Evolutionary conservation across 2,329 filamentous ascomycete genomes (phyloP).

Genomic region (Verticillium zaregamsianum): DNA sequence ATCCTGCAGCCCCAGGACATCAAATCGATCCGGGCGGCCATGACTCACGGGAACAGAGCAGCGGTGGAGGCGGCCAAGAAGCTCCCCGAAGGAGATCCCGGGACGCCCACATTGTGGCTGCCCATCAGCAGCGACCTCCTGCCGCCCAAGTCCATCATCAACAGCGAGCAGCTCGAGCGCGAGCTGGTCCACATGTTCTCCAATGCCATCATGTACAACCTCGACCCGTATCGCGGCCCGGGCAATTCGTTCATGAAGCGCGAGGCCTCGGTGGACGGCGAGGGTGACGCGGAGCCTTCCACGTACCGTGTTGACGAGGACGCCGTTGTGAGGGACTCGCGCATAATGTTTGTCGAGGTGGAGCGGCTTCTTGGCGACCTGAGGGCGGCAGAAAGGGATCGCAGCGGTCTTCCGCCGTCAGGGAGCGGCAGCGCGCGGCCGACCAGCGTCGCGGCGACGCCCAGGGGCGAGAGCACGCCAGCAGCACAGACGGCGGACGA

Average conservation of each 20-base stretch:
- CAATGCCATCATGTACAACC: constrained; percentile 98
- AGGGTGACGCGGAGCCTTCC: background rate
- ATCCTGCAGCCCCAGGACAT: constrained; percentile 74
- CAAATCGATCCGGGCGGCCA: constrained; percentile 71
- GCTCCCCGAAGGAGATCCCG: constrained; percentile 56
- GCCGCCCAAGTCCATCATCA: constrained; percentile 86
- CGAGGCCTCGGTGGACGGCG: constrained; percentile 42
- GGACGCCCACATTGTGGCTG: constrained; percentile 55
- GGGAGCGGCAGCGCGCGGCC: constrained; percentile 21
- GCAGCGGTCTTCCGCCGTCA: constrained; percentile 31
- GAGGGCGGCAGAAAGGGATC: constrained; percentile 65
- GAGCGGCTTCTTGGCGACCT: constrained; percentile 74
- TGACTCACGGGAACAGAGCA: constrained; percentile 67
- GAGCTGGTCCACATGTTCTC: constrained; percentile 96
- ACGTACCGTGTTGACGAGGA: constrained; percentile 71
- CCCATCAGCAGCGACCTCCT: constrained; percentile 72
- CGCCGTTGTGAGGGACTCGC: constrained; percentile 80
- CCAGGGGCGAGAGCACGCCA: constrained; percentile 35
- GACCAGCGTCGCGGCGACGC: constrained; percentile 30
- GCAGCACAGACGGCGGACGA: constrained; percentile 36
- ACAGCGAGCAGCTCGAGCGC: constrained; percentile 86
- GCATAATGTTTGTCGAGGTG: constrained; percentile 86
- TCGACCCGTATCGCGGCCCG: constrained; percentile 69
- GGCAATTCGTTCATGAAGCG: constrained; percentile 57
- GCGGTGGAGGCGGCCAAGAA: constrained; percentile 56